A percentile compares a stretch with the other conserved stretches of the same genome.
Evolutionary conservation across 257 asterid species (phyloP).

Genomic region (Scutellaria galericulata): DNA sequence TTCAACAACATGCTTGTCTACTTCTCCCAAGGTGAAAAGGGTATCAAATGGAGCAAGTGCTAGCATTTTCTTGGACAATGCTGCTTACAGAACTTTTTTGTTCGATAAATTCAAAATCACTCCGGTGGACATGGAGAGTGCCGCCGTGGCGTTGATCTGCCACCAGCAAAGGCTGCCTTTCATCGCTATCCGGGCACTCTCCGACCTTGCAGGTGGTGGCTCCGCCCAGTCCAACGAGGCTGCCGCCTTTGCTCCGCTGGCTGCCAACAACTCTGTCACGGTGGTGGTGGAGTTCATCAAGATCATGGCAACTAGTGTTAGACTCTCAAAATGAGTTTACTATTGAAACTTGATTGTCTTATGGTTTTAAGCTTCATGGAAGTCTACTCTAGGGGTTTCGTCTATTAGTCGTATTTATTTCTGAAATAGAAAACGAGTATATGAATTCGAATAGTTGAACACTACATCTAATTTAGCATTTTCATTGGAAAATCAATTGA

Average conservation of each 20-base stretch:
- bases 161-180: constrained; percentile 57
- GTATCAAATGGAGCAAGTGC: constrained; percentile 51
- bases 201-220: constrained; percentile 70
- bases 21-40: constrained; percentile 44
- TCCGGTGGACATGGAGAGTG: constrained; percentile 64
- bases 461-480: too few species aligned
- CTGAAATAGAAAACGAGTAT: too few species aligned
- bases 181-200: constrained; percentile 58
- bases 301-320: constrained; percentile 1
- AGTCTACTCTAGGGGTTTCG: too few species aligned
- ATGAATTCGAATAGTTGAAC: too few species aligned
- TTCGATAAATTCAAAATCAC: constrained; percentile 37
- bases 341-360: too few species aligned
- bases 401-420: too few species aligned
- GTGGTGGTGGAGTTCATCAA: constrained; percentile 55
- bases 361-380: too few species aligned
- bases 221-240: constrained; percentile 53
- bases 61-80: constrained; percentile 57
- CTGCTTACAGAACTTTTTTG: constrained; percentile 50
- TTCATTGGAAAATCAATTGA: too few species aligned
- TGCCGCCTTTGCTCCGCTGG: constrained; percentile 45
- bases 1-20: constrained; percentile 46
- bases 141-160: constrained; percentile 57
- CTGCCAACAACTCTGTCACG: constrained; percentile 52
- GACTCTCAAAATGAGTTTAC: too few species aligned